Evolutionary conservation across 768 basidiomycete genomes (phyloP).

Genomic region (Suillus subaureus): DNA sequence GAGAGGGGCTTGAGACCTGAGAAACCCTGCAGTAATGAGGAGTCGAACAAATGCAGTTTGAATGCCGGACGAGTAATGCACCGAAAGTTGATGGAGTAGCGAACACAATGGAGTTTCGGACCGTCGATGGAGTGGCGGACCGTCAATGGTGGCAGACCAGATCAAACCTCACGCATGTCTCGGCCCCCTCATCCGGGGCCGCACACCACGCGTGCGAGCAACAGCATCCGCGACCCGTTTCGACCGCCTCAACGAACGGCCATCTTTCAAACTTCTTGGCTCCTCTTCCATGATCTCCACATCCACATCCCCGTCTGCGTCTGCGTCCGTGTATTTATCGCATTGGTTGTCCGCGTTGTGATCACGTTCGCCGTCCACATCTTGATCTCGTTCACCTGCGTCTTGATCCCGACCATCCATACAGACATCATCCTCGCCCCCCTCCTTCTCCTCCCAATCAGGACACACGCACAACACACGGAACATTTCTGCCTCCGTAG

Average conservation of each 20-base stretch:
- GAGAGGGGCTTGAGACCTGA: conserved; percentile 5
- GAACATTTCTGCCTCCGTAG: conserved; percentile 74
- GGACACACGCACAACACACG: conserved; percentile 60
- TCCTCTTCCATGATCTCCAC: conserved; percentile 10
- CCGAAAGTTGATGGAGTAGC: not conserved
- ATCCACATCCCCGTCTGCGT: not conserved
- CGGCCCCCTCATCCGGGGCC: conserved; percentile 29
- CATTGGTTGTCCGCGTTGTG: not conserved
- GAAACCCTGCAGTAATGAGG: not conserved
- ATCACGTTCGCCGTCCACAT: not conserved
- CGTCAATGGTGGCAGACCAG: not conserved
- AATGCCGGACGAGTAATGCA: not conserved
- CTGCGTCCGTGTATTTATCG: not conserved
- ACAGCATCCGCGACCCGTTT: conserved; percentile 68
- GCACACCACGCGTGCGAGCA: conserved; percentile 47
- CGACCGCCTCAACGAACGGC: conserved; percentile 44
- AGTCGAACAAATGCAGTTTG: not conserved
- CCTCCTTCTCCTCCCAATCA: conserved; percentile 51
- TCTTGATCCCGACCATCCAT: not conserved
- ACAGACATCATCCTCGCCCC: conserved; percentile 10
- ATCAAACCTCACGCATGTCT: conserved; percentile 26
- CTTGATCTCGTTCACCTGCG: conserved; percentile 14
- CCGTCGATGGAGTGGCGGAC: not conserved
- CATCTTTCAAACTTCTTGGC: conserved; percentile 1
- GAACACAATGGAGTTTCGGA: not conserved